Evolutionary conservation across 495 filamentous ascomycete species (phyloP).

Genomic region (Penicillium roqueforti): DNA sequence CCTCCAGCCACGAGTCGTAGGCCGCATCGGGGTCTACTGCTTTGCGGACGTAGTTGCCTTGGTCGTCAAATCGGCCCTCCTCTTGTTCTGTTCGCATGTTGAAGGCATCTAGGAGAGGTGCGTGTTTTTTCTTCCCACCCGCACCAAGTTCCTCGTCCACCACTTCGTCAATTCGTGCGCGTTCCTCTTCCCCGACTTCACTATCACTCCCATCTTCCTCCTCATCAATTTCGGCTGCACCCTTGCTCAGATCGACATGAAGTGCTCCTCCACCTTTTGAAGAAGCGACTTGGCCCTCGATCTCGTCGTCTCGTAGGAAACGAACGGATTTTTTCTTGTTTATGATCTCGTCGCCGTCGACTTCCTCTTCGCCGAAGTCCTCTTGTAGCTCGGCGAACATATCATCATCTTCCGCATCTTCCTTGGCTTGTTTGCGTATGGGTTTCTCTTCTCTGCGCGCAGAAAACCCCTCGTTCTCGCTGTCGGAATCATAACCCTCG

Average conservation of each 20-base stretch:
- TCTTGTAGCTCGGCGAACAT: constrained; percentile 84
- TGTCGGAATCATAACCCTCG: constrained; percentile 95
- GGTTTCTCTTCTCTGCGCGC: constrained; percentile 58
- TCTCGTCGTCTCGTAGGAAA: constrained; percentile 71
- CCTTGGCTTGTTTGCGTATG: constrained; percentile 45
- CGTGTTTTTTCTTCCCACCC: constrained; percentile 86
- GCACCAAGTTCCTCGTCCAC: constrained; percentile 85
- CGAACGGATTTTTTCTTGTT: constrained; percentile 72
- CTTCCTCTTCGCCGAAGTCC: constrained; percentile 52
- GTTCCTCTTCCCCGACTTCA: constrained; percentile 68
- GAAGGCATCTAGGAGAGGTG: constrained; percentile 94
- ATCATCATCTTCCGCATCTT: constrained; percentile 60
- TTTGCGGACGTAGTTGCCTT: constrained; percentile 88
- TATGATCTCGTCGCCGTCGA: constrained; percentile 41
- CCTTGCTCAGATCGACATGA: constrained; percentile 50
- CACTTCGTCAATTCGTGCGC: constrained; percentile 62
- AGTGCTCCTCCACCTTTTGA: constrained; percentile 71
- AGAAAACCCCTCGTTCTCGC: constrained; percentile 85
- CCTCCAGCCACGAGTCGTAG: constrained; percentile 90
- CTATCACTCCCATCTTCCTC: constrained; percentile 56
- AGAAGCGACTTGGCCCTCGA: constrained; percentile 76
- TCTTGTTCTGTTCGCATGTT: constrained; percentile 90
- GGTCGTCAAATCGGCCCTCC: constrained; percentile 85
- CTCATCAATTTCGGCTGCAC: constrained; percentile 39
- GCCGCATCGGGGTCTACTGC: constrained; percentile 83